These are phyloP conservation scores for Rasamsonia emersonii DNA, from an alignment of 2,329 filamentous ascomycete genomes.

Conservation along the genomic window DNA sequence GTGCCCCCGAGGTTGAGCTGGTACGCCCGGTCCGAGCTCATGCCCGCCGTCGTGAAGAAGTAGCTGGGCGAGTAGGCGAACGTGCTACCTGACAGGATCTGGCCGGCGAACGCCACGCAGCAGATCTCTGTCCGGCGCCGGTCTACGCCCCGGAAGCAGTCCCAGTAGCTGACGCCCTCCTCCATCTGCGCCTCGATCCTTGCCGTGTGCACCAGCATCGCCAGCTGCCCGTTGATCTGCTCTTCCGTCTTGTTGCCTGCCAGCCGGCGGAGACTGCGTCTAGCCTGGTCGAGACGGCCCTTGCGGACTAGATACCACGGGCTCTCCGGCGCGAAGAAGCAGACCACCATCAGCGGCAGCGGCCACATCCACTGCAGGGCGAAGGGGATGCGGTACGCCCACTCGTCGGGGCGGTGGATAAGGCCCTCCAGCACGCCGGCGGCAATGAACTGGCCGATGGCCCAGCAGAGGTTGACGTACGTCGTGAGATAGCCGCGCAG, in stretches of 20 bases:
- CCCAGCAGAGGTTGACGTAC: constrained; percentile 40
- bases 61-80: constrained; percentile 47
- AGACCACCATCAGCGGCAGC: constrained; percentile 39
- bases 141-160: constrained; percentile 34
- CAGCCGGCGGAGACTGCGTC: constrained; percentile 7
- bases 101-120: constrained; percentile 36
- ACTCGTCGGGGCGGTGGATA: constrained; percentile 37
- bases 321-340: constrained; percentile 18
- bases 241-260: constrained; percentile 27
- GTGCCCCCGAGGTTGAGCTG: constrained; percentile 28
- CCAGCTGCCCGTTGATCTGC: constrained; percentile 63
- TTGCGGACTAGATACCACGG: constrained; percentile 10
- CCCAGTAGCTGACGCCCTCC: constrained; percentile 60
- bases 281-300: constrained; percentile 9
- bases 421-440: constrained; percentile 44
- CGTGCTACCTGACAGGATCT: constrained; percentile 35
- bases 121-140: constrained; percentile 33
- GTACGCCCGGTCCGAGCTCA: constrained; percentile 24
- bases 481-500: constrained; percentile 38
- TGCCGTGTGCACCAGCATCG: constrained; percentile 88
- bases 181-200: constrained; percentile 52
- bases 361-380: constrained; percentile 48
- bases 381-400: constrained; percentile 46
- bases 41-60: constrained; percentile 36
- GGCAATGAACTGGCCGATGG: constrained; percentile 44